phyloP scores from a whole-genome alignment of 257 asterid species.

The Thymus mandschuricus region DNA sequence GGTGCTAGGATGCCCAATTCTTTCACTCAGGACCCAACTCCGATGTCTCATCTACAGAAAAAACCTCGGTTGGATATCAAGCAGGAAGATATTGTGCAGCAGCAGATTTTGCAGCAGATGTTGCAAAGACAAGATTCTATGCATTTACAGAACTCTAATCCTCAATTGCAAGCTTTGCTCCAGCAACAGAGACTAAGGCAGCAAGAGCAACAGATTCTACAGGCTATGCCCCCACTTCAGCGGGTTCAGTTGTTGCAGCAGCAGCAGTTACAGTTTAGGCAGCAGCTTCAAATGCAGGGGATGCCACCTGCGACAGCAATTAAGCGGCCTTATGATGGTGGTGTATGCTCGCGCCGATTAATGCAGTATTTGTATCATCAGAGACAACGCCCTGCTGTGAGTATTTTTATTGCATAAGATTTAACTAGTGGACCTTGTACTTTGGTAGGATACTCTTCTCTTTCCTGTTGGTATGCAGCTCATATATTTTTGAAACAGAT shows the following conservation, averaged over 20 bases:
- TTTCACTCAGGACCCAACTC: conserved; percentile 58
- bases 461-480: neutral
- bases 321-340: conserved; percentile 75
- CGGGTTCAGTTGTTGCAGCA: conserved; percentile 79
- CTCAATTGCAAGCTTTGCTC: conserved; percentile 73
- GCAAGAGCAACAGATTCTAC: conserved; percentile 71
- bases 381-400: conserved; percentile 88
- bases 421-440: neutral
- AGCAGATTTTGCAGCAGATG: conserved; percentile 79
- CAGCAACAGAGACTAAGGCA: conserved; percentile 88
- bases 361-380: conserved; percentile 95
- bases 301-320: conserved; percentile 54
- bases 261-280: conserved; percentile 70
- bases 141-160: conserved; percentile 68
- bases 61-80: conserved; percentile 85
- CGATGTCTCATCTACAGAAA: conserved; percentile 72
- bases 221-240: conserved; percentile 78
- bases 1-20: conserved; percentile 60
- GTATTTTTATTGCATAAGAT: conserved; percentile 37
- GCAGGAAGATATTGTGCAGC: conserved; percentile 82
- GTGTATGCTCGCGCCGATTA: conserved; percentile 87
- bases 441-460: neutral
- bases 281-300: conserved; percentile 68
- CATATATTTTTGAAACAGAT: neutral
- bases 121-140: conserved; percentile 68